Percentiles rank a stretch among this genome's conserved stretches.
These are phyloP conservation scores for Jamesozyma piceae DNA, from an alignment of 805 yeast genomes.

Conservation along the genomic window DNA sequence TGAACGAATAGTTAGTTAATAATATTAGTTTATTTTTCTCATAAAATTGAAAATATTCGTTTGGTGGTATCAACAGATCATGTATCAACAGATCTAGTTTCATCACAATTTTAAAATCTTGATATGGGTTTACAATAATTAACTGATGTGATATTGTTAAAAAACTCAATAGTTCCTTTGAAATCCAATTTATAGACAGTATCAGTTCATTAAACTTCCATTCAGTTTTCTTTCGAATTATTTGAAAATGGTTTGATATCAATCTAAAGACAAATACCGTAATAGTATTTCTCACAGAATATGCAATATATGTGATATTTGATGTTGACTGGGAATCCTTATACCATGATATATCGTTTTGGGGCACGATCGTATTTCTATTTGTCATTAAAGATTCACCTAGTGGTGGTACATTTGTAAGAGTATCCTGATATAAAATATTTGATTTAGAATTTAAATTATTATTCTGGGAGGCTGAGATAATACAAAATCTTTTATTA, in stretches of 20 bases:
- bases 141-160: slow-evolving; percentile 24
- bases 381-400: background rate
- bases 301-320: slow-evolving; percentile 12
- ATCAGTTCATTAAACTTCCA: slow-evolving; percentile 11
- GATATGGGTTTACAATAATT: slow-evolving; percentile 12
- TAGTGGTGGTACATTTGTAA: background rate
- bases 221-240: slow-evolving; percentile 1
- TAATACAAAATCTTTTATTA: slow-evolving; percentile 12
- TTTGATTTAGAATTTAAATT: background rate
- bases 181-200: slow-evolving; percentile 21
- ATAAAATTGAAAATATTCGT: slow-evolving; percentile 15
- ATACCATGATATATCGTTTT: slow-evolving; percentile 15
- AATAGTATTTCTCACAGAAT: slow-evolving; percentile 11
- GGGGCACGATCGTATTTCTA: slow-evolving; percentile 2
- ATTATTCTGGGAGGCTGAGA: slow-evolving; percentile 4
- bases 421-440: background rate
- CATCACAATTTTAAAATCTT: slow-evolving; percentile 8
- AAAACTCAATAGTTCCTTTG: slow-evolving; percentile 12
- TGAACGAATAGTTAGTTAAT: slow-evolving; percentile 21
- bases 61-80: slow-evolving; percentile 22
- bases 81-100: slow-evolving; percentile 20
- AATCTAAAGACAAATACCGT: slow-evolving; percentile 5
- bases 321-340: slow-evolving; percentile 3
- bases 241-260: background rate
- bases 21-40: slow-evolving; percentile 15